Evolutionary conservation across 129 eudicot genomes (phyloP), one percentile per base, ranked within the genome.

Genomic region (Deinandra increscens): DNA sequence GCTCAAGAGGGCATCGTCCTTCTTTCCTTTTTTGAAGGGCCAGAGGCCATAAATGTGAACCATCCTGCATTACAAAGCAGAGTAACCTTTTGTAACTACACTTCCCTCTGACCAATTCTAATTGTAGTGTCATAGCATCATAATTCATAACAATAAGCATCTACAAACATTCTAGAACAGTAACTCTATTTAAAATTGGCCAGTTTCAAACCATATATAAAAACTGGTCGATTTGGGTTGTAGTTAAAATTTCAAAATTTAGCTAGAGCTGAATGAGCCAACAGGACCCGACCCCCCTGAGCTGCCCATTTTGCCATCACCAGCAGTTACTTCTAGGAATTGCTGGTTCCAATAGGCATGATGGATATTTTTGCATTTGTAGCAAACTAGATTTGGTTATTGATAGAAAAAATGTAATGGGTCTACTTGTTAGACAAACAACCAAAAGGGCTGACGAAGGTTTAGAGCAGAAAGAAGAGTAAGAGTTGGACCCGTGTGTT

Each of bases 1-100:
- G 98, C 74, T 93, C 98, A 36, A 93, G 95, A 19, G 98, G 98
- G 75, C 98, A 93, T 41, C 98, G 90, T n/a, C 98, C 98, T 82
- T 89, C 98, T 85, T 93, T 93, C 66, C 98, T 85, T 78, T 93
- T 93, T 65, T 89, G 98, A 15, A 93, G 85, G 26, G 98, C 97
- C 67, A 86, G 79, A 31, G 94, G 80, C 98, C 98, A 93, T 12
- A 93, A 84, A 81, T 93, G 98, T 77, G 97, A 93, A 39, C 98
- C 98, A 80, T 93, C 96, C 98, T 93, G 81, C 77, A 80, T 22
- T 9, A 43, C 45, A 67, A 77, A 33, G 12, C 64, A 14, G 1
- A 58, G 69, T 44, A 59, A 64, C 64, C 72, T 56, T 49, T 37
- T 26, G 34, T 64, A 50, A 64, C 14, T 4, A 18, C 41, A 36